Evolutionary conservation across 768 basidiomycete species (phyloP).

Genomic region (Kwoniella mangroviensis): DNA sequence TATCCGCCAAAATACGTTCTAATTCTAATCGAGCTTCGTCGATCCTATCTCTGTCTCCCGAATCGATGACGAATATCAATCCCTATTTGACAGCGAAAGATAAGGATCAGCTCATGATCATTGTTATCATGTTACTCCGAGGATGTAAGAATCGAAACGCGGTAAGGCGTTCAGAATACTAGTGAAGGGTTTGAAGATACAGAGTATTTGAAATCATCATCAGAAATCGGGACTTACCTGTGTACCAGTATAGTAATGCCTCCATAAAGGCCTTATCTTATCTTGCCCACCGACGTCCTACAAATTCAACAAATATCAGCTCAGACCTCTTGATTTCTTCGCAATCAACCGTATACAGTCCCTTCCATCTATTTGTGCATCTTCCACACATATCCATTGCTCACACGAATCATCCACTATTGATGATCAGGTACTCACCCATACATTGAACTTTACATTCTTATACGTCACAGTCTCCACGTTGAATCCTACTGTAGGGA

Average conservation of each 20-base stretch:
- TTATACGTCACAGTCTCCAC: constrained; percentile 99
- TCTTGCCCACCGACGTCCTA: constrained; percentile 99
- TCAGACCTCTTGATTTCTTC: neutral
- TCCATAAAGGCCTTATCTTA: constrained; percentile 97
- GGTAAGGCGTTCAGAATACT: too few species aligned
- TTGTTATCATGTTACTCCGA: too few species aligned
- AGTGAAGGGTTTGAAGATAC: too few species aligned
- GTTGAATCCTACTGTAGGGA: constrained; percentile 98
- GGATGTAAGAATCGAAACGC: too few species aligned
- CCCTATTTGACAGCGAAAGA: constrained; percentile 60
- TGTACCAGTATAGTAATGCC: constrained; percentile 98
- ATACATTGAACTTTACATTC: constrained; percentile 70
- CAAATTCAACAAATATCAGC: constrained; percentile 56
- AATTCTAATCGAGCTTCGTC: constrained; percentile 96
- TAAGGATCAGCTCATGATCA: neutral
- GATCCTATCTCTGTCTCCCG: constrained; percentile 90
- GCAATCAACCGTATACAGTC: too few species aligned
- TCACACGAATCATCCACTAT: too few species aligned
- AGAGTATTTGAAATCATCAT: too few species aligned
- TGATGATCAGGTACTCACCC: constrained; percentile 40
- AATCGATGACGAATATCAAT: constrained; percentile 97
- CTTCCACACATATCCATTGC: neutral
- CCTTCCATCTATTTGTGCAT: neutral
- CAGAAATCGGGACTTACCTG: constrained; percentile 60
- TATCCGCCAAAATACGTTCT: constrained; percentile 91